phyloP scores from a whole-genome alignment of 163 green algal species.

The Coccomyxa subellipsoidea region DNA sequence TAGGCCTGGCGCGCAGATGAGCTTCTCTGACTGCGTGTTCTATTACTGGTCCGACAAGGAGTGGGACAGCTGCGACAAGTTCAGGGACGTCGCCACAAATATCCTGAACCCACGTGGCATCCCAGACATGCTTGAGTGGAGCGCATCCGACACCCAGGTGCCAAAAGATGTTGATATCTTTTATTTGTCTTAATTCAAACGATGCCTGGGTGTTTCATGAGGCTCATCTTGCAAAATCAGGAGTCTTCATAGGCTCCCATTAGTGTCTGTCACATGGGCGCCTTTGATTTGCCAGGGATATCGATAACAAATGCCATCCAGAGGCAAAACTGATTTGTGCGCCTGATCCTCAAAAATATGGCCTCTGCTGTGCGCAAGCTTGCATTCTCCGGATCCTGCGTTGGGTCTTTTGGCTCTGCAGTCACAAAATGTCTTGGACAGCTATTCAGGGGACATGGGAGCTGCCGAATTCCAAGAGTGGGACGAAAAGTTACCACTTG shows the following conservation, averaged over 20 bases:
- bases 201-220: no score
- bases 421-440: no score
- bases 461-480: no score
- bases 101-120: neutral
- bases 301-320: neutral
- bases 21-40: neutral
- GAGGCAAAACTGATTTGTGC: neutral
- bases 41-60: conserved; percentile 2
- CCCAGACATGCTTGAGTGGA: neutral
- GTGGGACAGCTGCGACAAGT: conserved; percentile 10
- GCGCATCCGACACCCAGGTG: neutral
- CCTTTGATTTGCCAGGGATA: neutral
- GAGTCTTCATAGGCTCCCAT: neutral
- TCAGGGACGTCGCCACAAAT: neutral
- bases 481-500: no score
- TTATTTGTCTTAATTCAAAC: no score
- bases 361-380: no score
- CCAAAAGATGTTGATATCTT: no score
- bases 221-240: no score
- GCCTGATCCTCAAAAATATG: no score
- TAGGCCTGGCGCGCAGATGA: neutral
- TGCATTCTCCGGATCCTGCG: no score
- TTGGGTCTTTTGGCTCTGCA: no score
- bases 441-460: no score
- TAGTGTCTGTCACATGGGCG: neutral